Evolutionary conservation across 257 asterid genomes (phyloP), one percentile per base, ranked within the genome.

Genomic region (Ocimum tenuiflorum): DNA sequence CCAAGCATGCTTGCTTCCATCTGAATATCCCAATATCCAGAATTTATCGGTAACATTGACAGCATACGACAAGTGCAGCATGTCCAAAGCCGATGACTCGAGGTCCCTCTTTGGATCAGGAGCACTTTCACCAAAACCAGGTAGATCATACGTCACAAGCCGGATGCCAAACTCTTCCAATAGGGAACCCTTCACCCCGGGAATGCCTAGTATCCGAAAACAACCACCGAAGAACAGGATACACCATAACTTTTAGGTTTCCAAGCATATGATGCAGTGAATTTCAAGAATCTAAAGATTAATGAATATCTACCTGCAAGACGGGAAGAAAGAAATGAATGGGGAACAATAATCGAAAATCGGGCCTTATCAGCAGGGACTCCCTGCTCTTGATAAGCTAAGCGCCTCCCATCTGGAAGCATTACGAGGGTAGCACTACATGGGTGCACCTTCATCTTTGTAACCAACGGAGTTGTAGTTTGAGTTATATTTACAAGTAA

Each of bases 71-170:
- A 94, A 80, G 80, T 94, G 90, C 35, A 90, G 70, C 70, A 94
- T 79, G 78, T 94, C 99, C 85, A 88, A 17, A 69, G 99, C 95
- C 12, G 97, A 94, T 36, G 99, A 80, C 77, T 94, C 96, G 15
- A 94, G 96, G 77, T 84, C 63, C 78, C 99, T 82, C 35, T 43
- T 45, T 14, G 91, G 95, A 81, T 94, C 94, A 63, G 99, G 95
- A 76, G 88, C 99, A 65, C 99, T 94, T 75, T 94, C 95, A 31
- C 99, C 99, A 74, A 94, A 86, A 22, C 99, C 99, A 3, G 99
- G 99, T 73, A 88, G 85, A 77, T 94, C 99, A 68, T 84, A 94
- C 2, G 95, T 73, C 78, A 94, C 86, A 48, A 94, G 68, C 38
- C 88, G 95, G 64, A 86, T 71, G 63, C 99, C 99, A 79, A 79